phyloP scores from a whole-genome alignment of 2,329 filamentous ascomycete genomes.

The Leptodontidium sp. region DNA sequence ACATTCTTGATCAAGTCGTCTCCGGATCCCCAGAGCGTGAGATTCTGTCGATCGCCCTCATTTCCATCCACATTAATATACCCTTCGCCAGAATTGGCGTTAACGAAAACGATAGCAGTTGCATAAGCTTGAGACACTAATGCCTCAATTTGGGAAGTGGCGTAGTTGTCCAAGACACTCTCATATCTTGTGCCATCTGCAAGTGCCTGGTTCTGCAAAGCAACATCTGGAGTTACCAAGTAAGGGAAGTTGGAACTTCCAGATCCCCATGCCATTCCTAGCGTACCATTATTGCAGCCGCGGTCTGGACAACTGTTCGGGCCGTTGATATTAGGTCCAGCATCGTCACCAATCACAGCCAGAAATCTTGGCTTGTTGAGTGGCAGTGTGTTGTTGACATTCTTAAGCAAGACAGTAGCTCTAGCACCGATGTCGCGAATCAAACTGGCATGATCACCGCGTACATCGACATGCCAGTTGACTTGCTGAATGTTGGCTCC shows the following conservation, averaged over 20 bases:
- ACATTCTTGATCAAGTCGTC: constrained; percentile 85
- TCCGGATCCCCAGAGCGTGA: constrained; percentile 87
- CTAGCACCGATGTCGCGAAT: constrained; percentile 82
- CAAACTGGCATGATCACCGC: constrained; percentile 71
- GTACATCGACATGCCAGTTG: constrained; percentile 88
- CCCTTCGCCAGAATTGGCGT: constrained; percentile 86
- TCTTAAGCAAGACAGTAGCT: constrained; percentile 91
- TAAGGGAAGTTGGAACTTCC: constrained; percentile 79
- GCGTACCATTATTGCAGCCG: constrained; percentile 65
- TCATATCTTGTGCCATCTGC: constrained; percentile 69
- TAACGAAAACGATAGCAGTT: constrained; percentile 87
- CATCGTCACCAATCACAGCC: constrained; percentile 83
- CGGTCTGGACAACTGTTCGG: constrained; percentile 79
- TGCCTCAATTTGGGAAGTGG: constrained; percentile 70
- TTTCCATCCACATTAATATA: constrained; percentile 86
- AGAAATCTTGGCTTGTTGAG: constrained; percentile 80
- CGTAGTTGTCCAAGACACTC: constrained; percentile 72
- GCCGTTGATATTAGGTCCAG: constrained; percentile 73
- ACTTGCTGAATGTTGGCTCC: constrained; percentile 70
- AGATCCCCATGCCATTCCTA: constrained; percentile 83
- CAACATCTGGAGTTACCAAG: constrained; percentile 78
- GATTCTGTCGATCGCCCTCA: constrained; percentile 87
- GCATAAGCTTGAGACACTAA: constrained; percentile 70
- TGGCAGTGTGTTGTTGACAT: constrained; percentile 73
- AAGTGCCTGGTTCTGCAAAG: constrained; percentile 69